These are phyloP conservation scores for Colletotrichum melonis DNA, from an alignment of 2,329 filamentous ascomycete genomes.

Conservation along the genomic window DNA sequence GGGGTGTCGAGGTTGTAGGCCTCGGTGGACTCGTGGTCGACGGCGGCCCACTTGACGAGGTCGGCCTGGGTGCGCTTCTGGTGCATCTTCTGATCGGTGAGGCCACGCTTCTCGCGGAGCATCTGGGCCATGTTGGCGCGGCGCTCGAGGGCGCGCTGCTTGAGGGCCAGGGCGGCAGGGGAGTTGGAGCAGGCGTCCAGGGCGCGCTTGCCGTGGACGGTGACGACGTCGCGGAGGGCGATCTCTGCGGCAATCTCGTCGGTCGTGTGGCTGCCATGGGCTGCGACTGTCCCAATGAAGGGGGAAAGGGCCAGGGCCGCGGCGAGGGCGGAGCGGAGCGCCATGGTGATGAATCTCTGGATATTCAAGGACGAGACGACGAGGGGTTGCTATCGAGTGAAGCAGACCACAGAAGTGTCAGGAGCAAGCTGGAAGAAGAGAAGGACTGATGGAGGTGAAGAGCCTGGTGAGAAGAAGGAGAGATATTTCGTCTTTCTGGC, in stretches of 20 bases:
- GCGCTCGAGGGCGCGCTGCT: conserved; percentile 52
- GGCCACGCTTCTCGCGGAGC: conserved; percentile 51
- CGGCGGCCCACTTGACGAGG: conserved; percentile 46
- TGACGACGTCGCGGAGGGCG: conserved; percentile 47
- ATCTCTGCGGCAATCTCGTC: conserved; percentile 44
- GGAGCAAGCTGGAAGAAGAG: background rate
- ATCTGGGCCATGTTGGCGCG: conserved; percentile 51
- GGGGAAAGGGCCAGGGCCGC: conserved; percentile 28
- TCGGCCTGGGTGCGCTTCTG: conserved; percentile 46
- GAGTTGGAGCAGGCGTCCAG: conserved; percentile 53
- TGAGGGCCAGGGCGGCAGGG: conserved; percentile 50
- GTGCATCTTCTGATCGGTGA: conserved; percentile 45
- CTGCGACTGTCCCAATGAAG: conserved; percentile 40
- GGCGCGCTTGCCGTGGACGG: conserved; percentile 47
- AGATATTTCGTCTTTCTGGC: background rate
- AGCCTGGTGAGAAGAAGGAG: conserved; percentile 3
- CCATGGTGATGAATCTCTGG: conserved; percentile 10
- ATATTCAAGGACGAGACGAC: background rate
- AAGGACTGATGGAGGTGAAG: conserved; percentile 15
- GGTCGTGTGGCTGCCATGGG: conserved; percentile 47
- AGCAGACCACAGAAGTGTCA: background rate
- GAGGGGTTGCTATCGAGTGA: background rate
- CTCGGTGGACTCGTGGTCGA: conserved; percentile 46
- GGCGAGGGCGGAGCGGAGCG: conserved; percentile 20
- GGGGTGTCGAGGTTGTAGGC: conserved; percentile 46